Evolutionary conservation across 2,329 filamentous ascomycete species (phyloP).

Genomic region (Fusarium staphyleae): DNA sequence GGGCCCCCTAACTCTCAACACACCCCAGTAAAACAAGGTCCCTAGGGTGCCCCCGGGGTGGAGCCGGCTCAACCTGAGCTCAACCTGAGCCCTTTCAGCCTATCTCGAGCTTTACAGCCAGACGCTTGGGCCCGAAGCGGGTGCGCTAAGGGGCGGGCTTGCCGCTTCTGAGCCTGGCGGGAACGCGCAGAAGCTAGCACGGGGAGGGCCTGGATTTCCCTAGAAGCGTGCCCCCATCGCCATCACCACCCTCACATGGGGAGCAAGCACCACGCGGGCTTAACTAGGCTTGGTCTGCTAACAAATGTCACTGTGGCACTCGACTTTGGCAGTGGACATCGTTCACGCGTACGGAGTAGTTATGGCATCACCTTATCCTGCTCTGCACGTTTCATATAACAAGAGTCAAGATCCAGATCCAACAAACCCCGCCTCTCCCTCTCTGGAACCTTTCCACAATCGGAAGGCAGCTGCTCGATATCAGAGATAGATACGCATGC

Average conservation of each 20-base stretch:
- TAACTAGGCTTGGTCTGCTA: neutral
- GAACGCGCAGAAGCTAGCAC: conserved; percentile 14
- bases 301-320: conserved; percentile 6
- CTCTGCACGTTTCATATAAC: neutral
- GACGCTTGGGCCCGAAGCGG: conserved; percentile 38
- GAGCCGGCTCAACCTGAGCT: neutral
- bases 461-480: neutral
- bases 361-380: neutral
- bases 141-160: conserved; percentile 33
- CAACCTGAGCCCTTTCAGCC: neutral
- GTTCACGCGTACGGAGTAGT: no score
- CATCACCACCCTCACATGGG: conserved; percentile 8
- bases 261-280: conserved; percentile 6
- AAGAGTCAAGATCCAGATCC: conserved; percentile 6
- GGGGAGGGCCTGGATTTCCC: conserved; percentile 16
- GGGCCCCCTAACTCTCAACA: conserved; percentile 18
- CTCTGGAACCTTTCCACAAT: neutral
- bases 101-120: conserved; percentile 4
- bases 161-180: conserved; percentile 35
- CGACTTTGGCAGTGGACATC: neutral
- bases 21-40: conserved; percentile 13
- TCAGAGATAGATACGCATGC: neutral
- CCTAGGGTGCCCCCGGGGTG: neutral
- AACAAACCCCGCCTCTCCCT: neutral
- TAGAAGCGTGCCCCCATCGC: conserved; percentile 15